These are phyloP conservation scores for Lithohypha guttulata DNA, from an alignment of 2,329 filamentous ascomycete genomes.

Conservation along the genomic window DNA sequence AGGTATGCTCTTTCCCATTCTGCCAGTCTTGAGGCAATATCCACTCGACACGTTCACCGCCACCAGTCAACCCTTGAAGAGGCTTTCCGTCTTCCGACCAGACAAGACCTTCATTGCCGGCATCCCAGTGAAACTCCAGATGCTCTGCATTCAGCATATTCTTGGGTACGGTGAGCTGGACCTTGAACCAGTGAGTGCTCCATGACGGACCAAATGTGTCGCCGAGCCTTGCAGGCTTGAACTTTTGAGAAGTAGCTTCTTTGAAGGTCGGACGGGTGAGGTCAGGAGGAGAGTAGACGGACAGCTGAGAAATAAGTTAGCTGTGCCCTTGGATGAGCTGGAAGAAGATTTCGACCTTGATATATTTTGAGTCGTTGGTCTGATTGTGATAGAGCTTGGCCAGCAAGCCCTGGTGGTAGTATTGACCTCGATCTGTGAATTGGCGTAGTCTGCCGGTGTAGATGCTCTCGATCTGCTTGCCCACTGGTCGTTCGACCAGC, in stretches of 20 bases:
- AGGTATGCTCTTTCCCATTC: constrained; percentile 74
- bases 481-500: constrained; percentile 45
- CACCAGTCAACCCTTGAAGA: constrained; percentile 82
- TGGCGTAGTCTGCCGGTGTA: constrained; percentile 73
- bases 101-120: constrained; percentile 84
- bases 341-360: constrained; percentile 8
- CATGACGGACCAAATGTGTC: constrained; percentile 83
- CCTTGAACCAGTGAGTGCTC: constrained; percentile 96
- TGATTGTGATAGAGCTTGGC: constrained; percentile 27
- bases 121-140: constrained; percentile 95
- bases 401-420: constrained; percentile 61
- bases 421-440: constrained; percentile 72
- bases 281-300: constrained; percentile 72
- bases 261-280: constrained; percentile 74
- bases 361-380: constrained; percentile 7
- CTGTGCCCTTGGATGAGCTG: constrained; percentile 28
- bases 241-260: constrained; percentile 67
- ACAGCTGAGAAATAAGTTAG: constrained; percentile 73
- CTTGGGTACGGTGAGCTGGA: constrained; percentile 65
- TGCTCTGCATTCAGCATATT: constrained; percentile 64
- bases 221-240: constrained; percentile 63
- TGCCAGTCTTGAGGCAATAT: constrained; percentile 70
- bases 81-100: constrained; percentile 87
- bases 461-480: constrained; percentile 73
- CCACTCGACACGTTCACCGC: constrained; percentile 83